Base-by-base conservation (phyloP, 2,329 filamentous ascomycete genomes). In the Ophiostoma triangulosporum region DNA sequence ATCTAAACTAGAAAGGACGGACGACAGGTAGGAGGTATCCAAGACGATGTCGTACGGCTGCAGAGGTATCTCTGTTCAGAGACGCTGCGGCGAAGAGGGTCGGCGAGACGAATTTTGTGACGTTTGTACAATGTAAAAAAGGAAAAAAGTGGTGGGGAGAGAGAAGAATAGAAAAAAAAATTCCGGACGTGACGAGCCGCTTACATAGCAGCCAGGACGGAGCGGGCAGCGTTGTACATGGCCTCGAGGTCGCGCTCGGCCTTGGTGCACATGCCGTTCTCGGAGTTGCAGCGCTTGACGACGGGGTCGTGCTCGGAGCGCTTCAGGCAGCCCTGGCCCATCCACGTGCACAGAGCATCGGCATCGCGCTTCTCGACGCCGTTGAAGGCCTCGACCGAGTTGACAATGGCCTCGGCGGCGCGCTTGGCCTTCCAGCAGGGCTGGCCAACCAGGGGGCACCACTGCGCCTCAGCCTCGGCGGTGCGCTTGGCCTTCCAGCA, bases 391-490 rank as follows among this genome's bases (percentile, higher is more conserved):
- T 55, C 51, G 29, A 53, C 27, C 51, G 56, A 52, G 22, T n/a
- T 38, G 36, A 52, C 26, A 11, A 56, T n/a, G 50, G 55, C 55
- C 55, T 65, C 61, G 57, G 64, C 63, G n/a, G 66, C 69, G 57
- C 69, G 70, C 60, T 70, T 69, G 15, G 35, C 52, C 50, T 52
- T 52, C 62, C 64, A 68, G 68, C 73, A 76, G 24, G 65, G 58
- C 59, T 69, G 62, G 55, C 73, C 72, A 26, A 61, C 59, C 40
- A 61, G 60, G 51, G 60, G 54, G 62, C 71, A 73, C 58, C 62
- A 67, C 24, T 54, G 51, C 12, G 60, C 56, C 45, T 62, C 59
- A 51, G 58, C 50, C 29, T 64, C 61, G 57, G 64, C 62, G 15
- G 65, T 68, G 58, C 50, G 46, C 53, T 57, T 52, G 31, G 50